Evolutionary conservation across 2,329 filamentous ascomycete species (phyloP).

Genomic region (Xylaria polymorpha): DNA sequence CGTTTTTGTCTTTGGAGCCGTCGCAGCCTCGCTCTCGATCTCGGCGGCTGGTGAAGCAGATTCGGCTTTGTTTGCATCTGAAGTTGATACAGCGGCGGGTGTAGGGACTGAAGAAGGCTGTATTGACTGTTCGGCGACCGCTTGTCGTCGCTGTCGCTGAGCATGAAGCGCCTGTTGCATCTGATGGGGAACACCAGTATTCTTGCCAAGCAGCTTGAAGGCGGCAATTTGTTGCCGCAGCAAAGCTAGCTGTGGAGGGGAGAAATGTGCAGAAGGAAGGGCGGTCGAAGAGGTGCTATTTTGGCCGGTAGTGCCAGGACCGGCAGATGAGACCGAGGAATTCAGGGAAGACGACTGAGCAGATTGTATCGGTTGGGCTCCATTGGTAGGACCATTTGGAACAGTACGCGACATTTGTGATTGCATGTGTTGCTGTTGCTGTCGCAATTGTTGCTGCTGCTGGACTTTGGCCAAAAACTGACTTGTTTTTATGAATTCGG

Average conservation of each 20-base stretch:
- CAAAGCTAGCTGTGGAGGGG: slow-evolving; percentile 79
- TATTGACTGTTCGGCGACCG: slow-evolving; percentile 62
- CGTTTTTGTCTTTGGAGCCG: slow-evolving; percentile 57
- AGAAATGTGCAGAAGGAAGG: slow-evolving; percentile 68
- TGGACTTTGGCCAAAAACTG: slow-evolving; percentile 80
- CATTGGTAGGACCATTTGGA: slow-evolving; percentile 66
- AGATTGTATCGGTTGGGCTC: slow-evolving; percentile 54
- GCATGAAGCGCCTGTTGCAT: slow-evolving; percentile 87
- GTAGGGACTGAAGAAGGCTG: slow-evolving; percentile 54
- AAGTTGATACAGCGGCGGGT: slow-evolving; percentile 56
- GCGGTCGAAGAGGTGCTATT: slow-evolving; percentile 50
- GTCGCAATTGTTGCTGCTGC: slow-evolving; percentile 69
- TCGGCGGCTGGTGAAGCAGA: slow-evolving; percentile 50
- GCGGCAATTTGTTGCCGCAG: slow-evolving; percentile 89
- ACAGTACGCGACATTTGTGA: slow-evolving; percentile 63
- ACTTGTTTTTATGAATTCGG: slow-evolving; percentile 86
- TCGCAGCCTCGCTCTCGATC: slow-evolving; percentile 49
- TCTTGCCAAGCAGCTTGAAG: slow-evolving; percentile 91
- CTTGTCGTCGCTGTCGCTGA: slow-evolving; percentile 73
- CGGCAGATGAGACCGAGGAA: slow-evolving; percentile 55
- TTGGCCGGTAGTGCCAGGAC: slow-evolving; percentile 48
- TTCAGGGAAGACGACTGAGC: slow-evolving; percentile 53
- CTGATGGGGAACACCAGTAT: slow-evolving; percentile 79
- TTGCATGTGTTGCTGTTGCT: slow-evolving; percentile 65
- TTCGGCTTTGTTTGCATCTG: slow-evolving; percentile 50